Base-by-base conservation (phyloP, 1,284 basidiomycete genomes). In the Cutaneotrichosporon curvatum region DNA sequence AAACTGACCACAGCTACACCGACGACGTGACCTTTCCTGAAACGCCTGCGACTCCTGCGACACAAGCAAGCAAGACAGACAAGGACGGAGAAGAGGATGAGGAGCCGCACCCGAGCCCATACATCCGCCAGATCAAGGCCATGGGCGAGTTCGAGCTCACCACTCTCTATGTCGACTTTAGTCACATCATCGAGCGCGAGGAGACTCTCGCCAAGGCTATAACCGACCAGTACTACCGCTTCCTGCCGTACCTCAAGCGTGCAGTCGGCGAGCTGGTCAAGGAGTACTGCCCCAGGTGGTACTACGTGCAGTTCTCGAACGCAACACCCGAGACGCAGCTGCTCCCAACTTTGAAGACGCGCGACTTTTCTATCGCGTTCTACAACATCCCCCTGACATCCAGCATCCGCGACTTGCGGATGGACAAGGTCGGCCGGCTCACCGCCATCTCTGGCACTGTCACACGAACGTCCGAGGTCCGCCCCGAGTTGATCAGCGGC, bases 361-460 rank as follows among this genome's bases (percentile, higher is more conserved):
- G 94, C 51, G 91, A 98, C 61, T 99, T 99, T 71, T 84, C 81
- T 61, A 81, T 98, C 51, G 90, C 92, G 1, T 97, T 99, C 71
- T 92, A 96, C 73, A 86, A 90, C 63, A 78, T 99, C n/a, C 87
- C 90, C 9, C 76, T 98, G 21, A 88, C 92, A 9, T 86, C 84
- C 30, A 91, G 92, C 9, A 97, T 99, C 48, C 85, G 95, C n/a
- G 88, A 95, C 56, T 75, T 99, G 39, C 79, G 86, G 56, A 96
- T 90, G 41, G 87, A 91, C 61, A 85, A 84, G 66, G 92, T 97
- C 46, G 94, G 94, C 6, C 86, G 86, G 7, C 75, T 98, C 48
- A 84, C 91, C 79, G 85, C 85, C 60, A 92, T 98, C 67, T 86
- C 85, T 54, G 94, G 94, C 20, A 97, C 94, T 0, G 95, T 99